phyloP scores from a whole-genome alignment of 2,329 filamentous ascomycete species.

The Aureobasidium sp. region DNA sequence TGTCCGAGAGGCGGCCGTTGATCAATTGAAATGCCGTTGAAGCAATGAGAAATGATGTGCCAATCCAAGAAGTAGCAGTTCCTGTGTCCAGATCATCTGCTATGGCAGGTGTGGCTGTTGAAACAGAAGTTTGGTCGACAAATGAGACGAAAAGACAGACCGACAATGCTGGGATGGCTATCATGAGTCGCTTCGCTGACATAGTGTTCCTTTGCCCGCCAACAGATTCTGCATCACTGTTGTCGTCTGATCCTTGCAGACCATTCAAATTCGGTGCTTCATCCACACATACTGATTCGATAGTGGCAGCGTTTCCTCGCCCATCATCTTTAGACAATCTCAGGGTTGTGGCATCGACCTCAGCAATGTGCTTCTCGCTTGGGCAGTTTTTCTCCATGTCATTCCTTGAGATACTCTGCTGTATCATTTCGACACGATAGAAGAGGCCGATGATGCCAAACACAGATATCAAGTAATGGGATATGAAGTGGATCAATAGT shows the following conservation, averaged over 20 bases:
- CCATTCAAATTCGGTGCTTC: background rate
- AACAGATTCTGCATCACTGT: conserved; percentile 12
- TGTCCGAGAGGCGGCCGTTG: conserved; percentile 39
- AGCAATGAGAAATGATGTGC: background rate
- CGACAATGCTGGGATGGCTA: conserved; percentile 12
- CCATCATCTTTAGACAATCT: background rate
- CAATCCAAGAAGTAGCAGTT: background rate
- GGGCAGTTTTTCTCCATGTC: background rate
- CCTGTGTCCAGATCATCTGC: conserved; percentile 10
- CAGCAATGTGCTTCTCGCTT: background rate
- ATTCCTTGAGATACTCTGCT: background rate
- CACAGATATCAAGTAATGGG: background rate
- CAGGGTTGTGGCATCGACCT: background rate
- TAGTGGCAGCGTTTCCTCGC: background rate
- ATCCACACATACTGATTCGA: background rate
- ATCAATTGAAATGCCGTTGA: conserved; percentile 38
- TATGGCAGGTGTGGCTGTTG: conserved; percentile 12
- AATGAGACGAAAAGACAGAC: conserved; percentile 13
- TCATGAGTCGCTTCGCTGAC: conserved; percentile 12
- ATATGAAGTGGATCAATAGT: background rate
- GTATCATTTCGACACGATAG: background rate
- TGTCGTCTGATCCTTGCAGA: background rate
- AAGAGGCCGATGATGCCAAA: background rate
- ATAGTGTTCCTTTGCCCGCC: conserved; percentile 11
- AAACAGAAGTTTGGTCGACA: conserved; percentile 12